These are phyloP conservation scores for Desmodesmus armatus DNA, from an alignment of 139 green algal species.

Conservation along the genomic window DNA sequence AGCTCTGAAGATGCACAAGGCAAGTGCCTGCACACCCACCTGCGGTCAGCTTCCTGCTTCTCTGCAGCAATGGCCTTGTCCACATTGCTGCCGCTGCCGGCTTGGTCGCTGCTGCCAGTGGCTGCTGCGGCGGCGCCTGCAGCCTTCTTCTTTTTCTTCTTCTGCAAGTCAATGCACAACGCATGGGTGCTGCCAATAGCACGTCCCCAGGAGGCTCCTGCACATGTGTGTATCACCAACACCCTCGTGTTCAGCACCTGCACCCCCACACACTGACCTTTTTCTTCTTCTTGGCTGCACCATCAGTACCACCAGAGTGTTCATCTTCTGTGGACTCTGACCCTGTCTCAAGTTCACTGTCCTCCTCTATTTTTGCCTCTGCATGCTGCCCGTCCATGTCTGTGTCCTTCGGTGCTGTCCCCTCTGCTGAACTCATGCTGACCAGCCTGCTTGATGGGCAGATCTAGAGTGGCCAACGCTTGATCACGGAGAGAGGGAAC, in stretches of 20 bases:
- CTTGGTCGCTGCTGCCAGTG: neutral
- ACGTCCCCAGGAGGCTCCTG: too few species aligned
- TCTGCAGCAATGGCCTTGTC: conserved; percentile 30
- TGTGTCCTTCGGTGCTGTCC: too few species aligned
- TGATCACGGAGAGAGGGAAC: too few species aligned
- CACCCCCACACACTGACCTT: neutral
- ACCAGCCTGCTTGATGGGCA: too few species aligned
- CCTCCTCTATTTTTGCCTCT: too few species aligned
- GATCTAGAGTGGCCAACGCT: too few species aligned
- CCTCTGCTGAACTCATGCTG: conserved; percentile 4
- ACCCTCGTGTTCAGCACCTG: neutral
- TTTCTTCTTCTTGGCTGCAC: conserved; percentile 29
- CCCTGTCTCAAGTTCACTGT: neutral
- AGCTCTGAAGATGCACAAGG: too few species aligned
- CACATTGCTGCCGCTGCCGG: neutral
- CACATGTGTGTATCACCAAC: neutral
- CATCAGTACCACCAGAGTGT: neutral
- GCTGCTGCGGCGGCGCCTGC: neutral
- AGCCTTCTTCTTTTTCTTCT: conserved; percentile 23
- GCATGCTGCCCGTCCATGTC: too few species aligned
- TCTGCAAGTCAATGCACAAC: neutral
- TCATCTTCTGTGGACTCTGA: conserved; percentile 11
- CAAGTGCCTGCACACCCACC: neutral
- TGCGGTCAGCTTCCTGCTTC: conserved; percentile 37
- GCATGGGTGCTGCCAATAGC: too few species aligned